These are phyloP conservation scores for Phytophthora melonis DNA, from an alignment of 352 stramenopile genomes.

Conservation along the genomic window DNA sequence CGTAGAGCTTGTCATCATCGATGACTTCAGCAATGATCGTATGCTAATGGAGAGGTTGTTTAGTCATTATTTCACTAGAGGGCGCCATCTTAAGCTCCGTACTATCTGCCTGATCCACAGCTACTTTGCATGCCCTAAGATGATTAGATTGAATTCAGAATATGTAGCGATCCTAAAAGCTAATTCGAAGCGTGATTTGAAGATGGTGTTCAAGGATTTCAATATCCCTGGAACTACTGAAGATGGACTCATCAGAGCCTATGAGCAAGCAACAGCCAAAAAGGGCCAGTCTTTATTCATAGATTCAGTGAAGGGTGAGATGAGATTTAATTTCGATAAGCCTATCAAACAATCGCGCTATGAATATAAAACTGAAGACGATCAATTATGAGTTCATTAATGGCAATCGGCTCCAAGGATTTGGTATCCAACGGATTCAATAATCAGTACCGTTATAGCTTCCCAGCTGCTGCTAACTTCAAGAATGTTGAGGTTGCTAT, in stretches of 20 bases:
- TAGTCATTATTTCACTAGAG: neutral
- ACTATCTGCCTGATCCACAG: constrained; percentile 2
- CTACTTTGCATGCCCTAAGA: constrained; percentile 7
- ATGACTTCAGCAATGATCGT: constrained; percentile 18
- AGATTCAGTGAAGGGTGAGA: constrained; percentile 4
- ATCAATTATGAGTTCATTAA: neutral
- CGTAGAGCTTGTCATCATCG: constrained; percentile 24
- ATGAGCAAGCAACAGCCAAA: too few species aligned
- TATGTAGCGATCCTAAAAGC: constrained; percentile 2
- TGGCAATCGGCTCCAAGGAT: neutral
- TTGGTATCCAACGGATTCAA: neutral
- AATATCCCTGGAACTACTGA: too few species aligned
- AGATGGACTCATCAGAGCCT: too few species aligned
- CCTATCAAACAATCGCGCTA: neutral
- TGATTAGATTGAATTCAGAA: neutral
- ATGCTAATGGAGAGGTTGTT: neutral
- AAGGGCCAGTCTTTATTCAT: neutral
- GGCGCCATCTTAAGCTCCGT: neutral
- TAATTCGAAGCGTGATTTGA: neutral
- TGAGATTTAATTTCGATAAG: constrained; percentile 4
- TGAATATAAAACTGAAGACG: neutral
- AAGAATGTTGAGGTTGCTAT: neutral
- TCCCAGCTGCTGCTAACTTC: neutral
- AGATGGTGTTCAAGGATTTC: too few species aligned
- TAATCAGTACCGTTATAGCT: neutral